phyloP scores from a whole-genome alignment of 169 alveolate genomes.

The Haemoproteus tartakovskyi region DNA sequence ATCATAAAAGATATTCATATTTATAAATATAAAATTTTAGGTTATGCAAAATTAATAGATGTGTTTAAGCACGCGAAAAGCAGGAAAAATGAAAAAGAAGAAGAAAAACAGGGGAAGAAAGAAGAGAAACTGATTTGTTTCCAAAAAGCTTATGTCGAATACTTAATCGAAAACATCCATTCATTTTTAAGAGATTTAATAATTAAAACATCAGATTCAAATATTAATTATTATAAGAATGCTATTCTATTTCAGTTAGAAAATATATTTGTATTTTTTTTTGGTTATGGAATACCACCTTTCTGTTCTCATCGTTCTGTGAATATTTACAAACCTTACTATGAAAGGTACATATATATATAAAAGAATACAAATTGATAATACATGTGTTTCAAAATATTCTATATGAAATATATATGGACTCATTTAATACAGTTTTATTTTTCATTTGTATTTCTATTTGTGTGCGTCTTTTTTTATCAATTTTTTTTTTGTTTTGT shows the following conservation, averaged over 20 bases:
- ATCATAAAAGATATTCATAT: background rate
- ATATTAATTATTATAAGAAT: slow-evolving; percentile 36
- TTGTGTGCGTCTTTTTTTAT: background rate
- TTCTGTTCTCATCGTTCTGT: background rate
- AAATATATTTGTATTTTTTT: slow-evolving; percentile 43
- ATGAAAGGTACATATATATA: background rate
- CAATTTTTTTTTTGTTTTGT: background rate
- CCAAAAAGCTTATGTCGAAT: slow-evolving; percentile 32
- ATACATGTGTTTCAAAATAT: too few species aligned
- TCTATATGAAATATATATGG: too few species aligned
- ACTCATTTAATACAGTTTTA: background rate
- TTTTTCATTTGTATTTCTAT: background rate
- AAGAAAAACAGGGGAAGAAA: too few species aligned
- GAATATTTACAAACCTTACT: slow-evolving; percentile 39
- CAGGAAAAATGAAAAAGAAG: slow-evolving; percentile 35
- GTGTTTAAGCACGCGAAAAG: slow-evolving; percentile 1
- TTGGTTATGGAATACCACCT: slow-evolving; percentile 63
- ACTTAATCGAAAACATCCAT: slow-evolving; percentile 21
- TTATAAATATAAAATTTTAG: slow-evolving; percentile 25
- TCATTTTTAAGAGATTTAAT: slow-evolving; percentile 18
- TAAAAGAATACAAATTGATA: background rate
- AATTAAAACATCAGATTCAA: slow-evolving; percentile 5
- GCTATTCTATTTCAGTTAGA: slow-evolving; percentile 16
- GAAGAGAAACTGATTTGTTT: too few species aligned
- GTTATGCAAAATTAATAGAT: slow-evolving; percentile 19